These are phyloP conservation scores for Aspergillus glaucus DNA, from an alignment of 2,329 filamentous ascomycete genomes.

Conservation along the genomic window DNA sequence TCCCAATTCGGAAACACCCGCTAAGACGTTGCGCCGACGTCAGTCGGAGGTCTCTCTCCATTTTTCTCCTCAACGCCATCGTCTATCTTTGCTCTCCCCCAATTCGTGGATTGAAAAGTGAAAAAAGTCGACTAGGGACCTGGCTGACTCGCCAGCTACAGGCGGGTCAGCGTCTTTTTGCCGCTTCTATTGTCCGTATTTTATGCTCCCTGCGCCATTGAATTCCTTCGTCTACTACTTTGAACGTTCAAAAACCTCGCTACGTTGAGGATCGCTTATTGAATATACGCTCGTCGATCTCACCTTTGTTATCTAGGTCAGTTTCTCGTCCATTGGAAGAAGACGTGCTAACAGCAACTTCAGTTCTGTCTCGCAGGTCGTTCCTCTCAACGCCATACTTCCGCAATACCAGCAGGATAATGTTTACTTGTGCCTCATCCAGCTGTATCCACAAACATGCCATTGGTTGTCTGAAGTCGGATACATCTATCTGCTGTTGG, in stretches of 20 bases:
- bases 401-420: constrained; percentile 1
- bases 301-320: too few species aligned
- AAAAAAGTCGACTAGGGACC: neutral
- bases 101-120: neutral
- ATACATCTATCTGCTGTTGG: constrained; percentile 7
- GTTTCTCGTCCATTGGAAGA: too few species aligned
- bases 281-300: too few species aligned
- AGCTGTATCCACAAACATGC: constrained; percentile 16
- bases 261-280: too few species aligned
- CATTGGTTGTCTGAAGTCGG: constrained; percentile 11
- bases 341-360: too few species aligned
- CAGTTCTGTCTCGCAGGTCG: too few species aligned
- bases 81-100: too few species aligned
- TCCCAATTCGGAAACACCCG: neutral
- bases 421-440: constrained; percentile 11
- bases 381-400: neutral
- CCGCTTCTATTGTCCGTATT: neutral
- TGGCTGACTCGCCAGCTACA: neutral
- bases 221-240: neutral
- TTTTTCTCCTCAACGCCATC: neutral
- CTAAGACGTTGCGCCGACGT: neutral
- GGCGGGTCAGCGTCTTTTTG: neutral
- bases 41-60: neutral
- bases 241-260: neutral
- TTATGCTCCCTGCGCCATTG: neutral